Evolutionary conservation across 1,284 basidiomycete species (phyloP).

Genomic region (Leccinum fuscescens): DNA sequence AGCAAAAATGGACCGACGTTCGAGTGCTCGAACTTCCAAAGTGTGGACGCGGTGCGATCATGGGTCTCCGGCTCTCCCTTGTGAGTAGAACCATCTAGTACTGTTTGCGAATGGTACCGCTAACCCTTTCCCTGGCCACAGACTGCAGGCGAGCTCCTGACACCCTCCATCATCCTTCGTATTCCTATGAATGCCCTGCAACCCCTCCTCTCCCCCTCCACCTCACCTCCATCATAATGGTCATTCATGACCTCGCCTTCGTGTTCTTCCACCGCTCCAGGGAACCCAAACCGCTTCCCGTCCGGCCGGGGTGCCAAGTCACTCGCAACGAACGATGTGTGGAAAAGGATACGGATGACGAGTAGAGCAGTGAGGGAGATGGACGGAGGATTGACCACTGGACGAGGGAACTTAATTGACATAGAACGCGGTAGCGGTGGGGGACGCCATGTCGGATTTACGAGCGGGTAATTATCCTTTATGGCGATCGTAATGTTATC

Average conservation of each 20-base stretch:
- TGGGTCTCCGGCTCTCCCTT: slow-evolving; percentile 53
- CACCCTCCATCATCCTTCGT: slow-evolving; percentile 57
- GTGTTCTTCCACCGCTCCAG: slow-evolving; percentile 65
- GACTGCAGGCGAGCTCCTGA: slow-evolving; percentile 38
- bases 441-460: slow-evolving; percentile 59
- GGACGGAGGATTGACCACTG: slow-evolving; percentile 64
- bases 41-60: slow-evolving; percentile 57
- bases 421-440: slow-evolving; percentile 63
- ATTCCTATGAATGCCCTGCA: slow-evolving; percentile 67
- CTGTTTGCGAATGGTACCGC: no score
- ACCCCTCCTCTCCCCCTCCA: slow-evolving; percentile 53
- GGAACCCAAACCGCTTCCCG: slow-evolving; percentile 80
- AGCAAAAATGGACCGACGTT: slow-evolving; percentile 56
- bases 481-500: slow-evolving; percentile 65
- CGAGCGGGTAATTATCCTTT: slow-evolving; percentile 52
- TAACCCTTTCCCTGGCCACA: no score
- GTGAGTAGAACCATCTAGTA: slow-evolving; percentile 20
- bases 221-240: slow-evolving; percentile 41
- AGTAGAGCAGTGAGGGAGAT: slow-evolving; percentile 72
- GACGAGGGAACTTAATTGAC: slow-evolving; percentile 52
- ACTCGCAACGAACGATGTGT: slow-evolving; percentile 65
- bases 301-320: slow-evolving; percentile 73
- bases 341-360: slow-evolving; percentile 72
- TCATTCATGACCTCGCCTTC: slow-evolving; percentile 45
- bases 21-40: slow-evolving; percentile 57